Conservation (phyloP, 768 basidiomycete species). For the Calocybe cyanea region DNA sequence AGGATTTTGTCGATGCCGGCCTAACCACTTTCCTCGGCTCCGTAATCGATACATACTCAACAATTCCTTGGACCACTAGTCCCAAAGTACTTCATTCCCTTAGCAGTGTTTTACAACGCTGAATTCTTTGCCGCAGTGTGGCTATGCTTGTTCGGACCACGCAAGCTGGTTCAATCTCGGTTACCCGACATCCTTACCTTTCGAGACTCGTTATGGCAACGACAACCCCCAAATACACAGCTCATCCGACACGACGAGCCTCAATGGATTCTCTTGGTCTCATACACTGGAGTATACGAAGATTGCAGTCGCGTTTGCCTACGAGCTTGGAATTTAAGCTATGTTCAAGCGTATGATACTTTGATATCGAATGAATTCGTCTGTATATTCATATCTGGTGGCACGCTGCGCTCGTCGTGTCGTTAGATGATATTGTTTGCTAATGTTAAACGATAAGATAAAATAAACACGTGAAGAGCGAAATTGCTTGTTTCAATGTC, state of each 20-base stretch:
- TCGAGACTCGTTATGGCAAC: constrained; percentile 21
- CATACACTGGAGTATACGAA: constrained; percentile 65
- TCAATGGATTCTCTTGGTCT: constrained; percentile 47
- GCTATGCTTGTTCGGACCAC: constrained; percentile 70
- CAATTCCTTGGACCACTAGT: constrained; percentile 36
- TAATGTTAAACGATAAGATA: too few species aligned
- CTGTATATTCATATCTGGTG: too few species aligned
- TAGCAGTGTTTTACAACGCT: neutral
- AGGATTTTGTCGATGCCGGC: constrained; percentile 28
- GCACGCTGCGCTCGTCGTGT: too few species aligned
- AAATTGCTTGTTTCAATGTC: too few species aligned
- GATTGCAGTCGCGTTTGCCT: constrained; percentile 24
- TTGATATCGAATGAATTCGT: too few species aligned
- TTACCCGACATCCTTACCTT: constrained; percentile 40
- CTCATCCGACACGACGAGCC: constrained; percentile 36
- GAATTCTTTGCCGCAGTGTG: constrained; percentile 19
- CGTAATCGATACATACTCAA: constrained; percentile 39
- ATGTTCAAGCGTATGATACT: too few species aligned
- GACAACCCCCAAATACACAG: constrained; percentile 30
- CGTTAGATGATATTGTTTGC: too few species aligned
- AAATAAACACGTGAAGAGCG: too few species aligned
- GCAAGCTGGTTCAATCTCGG: constrained; percentile 62
- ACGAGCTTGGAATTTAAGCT: constrained; percentile 10
- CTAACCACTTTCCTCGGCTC: constrained; percentile 40
- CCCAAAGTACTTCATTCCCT: constrained; percentile 28